These are phyloP conservation scores for Mucor circinelloides DNA, from an alignment of 371 early-diverging fungal genomes.

Conservation along the genomic window DNA sequence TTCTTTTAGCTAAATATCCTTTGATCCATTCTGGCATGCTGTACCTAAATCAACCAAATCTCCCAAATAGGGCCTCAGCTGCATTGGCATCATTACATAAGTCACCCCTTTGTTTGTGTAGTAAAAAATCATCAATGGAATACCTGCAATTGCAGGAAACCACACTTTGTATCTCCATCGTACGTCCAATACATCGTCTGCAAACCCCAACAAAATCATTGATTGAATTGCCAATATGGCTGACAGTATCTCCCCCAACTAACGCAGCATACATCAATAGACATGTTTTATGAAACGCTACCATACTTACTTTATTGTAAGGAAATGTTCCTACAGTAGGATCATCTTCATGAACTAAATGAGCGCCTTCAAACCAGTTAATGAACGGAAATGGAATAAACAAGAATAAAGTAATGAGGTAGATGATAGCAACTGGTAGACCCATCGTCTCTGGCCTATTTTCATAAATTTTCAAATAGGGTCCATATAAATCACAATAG, in stretches of 20 bases:
- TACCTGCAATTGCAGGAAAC: slow-evolving; percentile 91
- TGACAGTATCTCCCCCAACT: slow-evolving; percentile 87
- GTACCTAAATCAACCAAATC: slow-evolving; percentile 82
- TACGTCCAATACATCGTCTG: slow-evolving; percentile 97
- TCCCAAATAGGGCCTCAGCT: slow-evolving; percentile 74
- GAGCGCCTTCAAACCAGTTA: slow-evolving; percentile 65
- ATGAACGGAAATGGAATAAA: slow-evolving; percentile 94
- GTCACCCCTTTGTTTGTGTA: slow-evolving; percentile 90
- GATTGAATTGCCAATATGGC: slow-evolving; percentile 88
- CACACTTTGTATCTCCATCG: slow-evolving; percentile 96
- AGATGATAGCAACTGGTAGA: slow-evolving; percentile 61
- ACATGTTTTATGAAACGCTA: not conserved
- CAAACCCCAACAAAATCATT: slow-evolving; percentile 97
- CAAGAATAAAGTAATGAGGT: slow-evolving; percentile 84
- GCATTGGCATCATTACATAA: slow-evolving; percentile 83
- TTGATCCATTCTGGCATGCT: not conserved
- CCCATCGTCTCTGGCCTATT: slow-evolving; percentile 47
- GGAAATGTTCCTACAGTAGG: slow-evolving; percentile 65
- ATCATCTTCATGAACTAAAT: slow-evolving; percentile 39
- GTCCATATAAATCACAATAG: not conserved
- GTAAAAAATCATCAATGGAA: slow-evolving; percentile 95
- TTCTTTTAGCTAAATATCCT: not conserved
- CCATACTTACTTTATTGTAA: slow-evolving; percentile 60
- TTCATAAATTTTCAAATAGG: not conserved
- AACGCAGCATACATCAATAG: not conserved